Base-by-base conservation (phyloP, 306 rosid species). In the Cucurbita maxima region DNA sequence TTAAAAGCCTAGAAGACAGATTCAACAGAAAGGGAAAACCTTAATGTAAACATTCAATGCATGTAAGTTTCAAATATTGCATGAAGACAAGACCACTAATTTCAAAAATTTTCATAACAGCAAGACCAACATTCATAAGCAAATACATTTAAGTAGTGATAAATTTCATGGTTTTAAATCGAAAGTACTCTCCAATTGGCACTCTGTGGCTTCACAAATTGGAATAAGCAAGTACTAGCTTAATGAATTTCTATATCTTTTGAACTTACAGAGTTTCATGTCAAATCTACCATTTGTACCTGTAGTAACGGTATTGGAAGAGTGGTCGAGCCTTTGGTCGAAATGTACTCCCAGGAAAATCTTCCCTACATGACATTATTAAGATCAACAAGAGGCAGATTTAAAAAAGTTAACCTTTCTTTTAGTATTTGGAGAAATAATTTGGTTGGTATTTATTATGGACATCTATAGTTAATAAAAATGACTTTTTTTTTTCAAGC, bases 241-340 rank as follows among this genome's bases (percentile, higher is more conserved):
- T 76, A 56, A 80, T 78, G 52, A 57, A 7, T 43, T 66, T 73
- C 30, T 69, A 36, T 30, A 20, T 47, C 38, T 19, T 7, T 36
- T 53, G 63, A n/a, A 72, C 12, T 37, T 37, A 37, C 76, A 53
- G 36, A 15, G 76, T 52, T 72, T 8, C 76, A 56, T 56, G 37
- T 18, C 25, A 36, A 10, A 48, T 43, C 13, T 59, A 48, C 38
- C 11, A 37, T 10, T 59, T 12, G 44, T 72, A 95, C 99, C 99
- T 95, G 86, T 95, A 95, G 85, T 91, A 92, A 78, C 99, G 99
- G 81, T 95, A 95, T 76, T 95, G 99, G 85, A 95, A 95, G 59
- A 95, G 87, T 18, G 72, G 99, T 75, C 91, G 82, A 76, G 97
- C 96, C 80, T 88, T 84, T 4, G 97, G 96, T 72, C 97, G 99